Evolutionary conservation across 2,329 filamentous ascomycete genomes (phyloP), one percentile per base, ranked within the genome.

Genomic region (Curvularia sp.): DNA sequence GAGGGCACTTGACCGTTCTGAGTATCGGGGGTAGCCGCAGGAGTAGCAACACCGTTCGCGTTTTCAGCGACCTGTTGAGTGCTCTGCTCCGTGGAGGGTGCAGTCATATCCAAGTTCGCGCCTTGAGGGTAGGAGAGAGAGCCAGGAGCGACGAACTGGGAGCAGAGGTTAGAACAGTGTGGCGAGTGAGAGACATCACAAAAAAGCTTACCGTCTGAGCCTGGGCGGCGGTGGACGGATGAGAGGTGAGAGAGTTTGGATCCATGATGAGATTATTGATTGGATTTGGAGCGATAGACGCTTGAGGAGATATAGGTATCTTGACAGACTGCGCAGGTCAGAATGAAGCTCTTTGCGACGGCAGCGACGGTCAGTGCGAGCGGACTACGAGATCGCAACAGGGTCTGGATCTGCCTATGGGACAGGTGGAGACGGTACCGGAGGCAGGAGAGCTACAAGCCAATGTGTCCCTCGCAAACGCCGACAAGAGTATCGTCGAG

Each of bases 401-500:
- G 49, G 56, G 62, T 59, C 56, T 53, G 54, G 43, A 41, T 49
- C 51, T 54, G 61, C 48, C 56, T 65, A 57, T 47, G 39, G 59
- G 63, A 57, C 51, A 59, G 64, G 66, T 65, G 64, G 61, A 67
- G 63, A 65, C 69, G 80, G 78, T 83, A 83, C 82, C 84, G 68
- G 78, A 86, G 85, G 86, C 80, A 86, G 90, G 92, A 96, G 93
- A 96, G 91, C 83, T 92, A 96, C 93, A 96, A 97, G 79, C 89
- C 80, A 97, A 97, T 96, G 93, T 93, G 90, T 96, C 93, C 91
- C 92, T 92, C 82, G 83, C 83, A 81, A 79, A 78, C 76, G 78
- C 79, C 81, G 80, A 78, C 74, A 74, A 73, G 66, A 61, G 39
- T 61, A 63, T 68, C 65, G 68, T 61, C 64, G 65, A 62, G 64